Evolutionary conservation across 2,329 filamentous ascomycete species (phyloP), one percentile per base, ranked within the genome.

Genomic region (Trichoderma breve): DNA sequence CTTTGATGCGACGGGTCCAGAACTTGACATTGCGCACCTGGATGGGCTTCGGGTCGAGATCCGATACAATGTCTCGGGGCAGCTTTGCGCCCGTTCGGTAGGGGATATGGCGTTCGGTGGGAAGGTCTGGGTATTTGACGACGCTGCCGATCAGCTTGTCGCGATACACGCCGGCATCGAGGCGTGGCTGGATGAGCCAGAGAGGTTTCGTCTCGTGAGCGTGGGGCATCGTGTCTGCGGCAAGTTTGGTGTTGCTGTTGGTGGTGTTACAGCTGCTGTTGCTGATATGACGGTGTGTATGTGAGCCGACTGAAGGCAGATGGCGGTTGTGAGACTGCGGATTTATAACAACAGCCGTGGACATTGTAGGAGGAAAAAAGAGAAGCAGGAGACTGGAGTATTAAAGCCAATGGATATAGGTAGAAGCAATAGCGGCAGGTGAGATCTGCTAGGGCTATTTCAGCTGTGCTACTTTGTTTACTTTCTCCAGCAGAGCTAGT

Each of bases 61-160:
- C 68, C 1, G 73, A 62, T 7, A 78, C 76, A 6, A 79, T 72
- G 14, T 79, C 76, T 43, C 70, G 72, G 21, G 77, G 76, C 14
- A 74, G 71, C 65, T 73, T 74, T 43, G 70, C 32, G 32, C 68
- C 65, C 1, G 34, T 5, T 7, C 71, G 73, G 68, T 78, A 78
- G 12, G 77, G 77, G 28, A 79, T 75, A 66, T 73, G 77, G 4
- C 75, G 73, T 66, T 79, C 77, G 15, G 74, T 76, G 21, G 77
- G 77, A 21, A 77, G 71, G 60, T 77, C 73, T 9, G 77, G 75
- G 71, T 77, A 78, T 62, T 76, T 77, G 73, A 79, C 74, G 71
- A 79, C 77, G 74, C 77, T 78, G 66, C 77, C 77, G 47, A 79
- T 77, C 69, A 79, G 77, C 73, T 74, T 77, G 72, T 78, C 77